Evolutionary conservation across 805 yeast species (phyloP), one percentile per base, ranked within the genome.

Genomic region (Zygotorulaspora florentina): DNA sequence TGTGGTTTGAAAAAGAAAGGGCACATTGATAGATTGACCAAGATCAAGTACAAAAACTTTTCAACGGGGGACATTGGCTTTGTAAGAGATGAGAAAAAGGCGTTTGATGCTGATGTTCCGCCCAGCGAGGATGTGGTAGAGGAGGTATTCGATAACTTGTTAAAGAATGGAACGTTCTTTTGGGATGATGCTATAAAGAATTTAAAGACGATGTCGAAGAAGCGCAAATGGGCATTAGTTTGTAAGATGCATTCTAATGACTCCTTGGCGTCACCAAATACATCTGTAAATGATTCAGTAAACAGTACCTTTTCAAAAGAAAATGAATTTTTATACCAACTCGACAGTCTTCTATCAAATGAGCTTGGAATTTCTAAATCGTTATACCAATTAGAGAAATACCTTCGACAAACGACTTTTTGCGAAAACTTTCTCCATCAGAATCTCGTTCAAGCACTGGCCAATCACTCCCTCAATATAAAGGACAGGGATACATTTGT

Each of bases 161-260:
- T 62, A 35, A 43, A 56, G 23, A 57, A 54, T 47, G 55, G 58
- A 27, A 53, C 55, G 2, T 58, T 56, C 43, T 59, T 57, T 36
- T 61, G 65, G 58, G 57, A 56, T 13, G 55, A 58, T 15, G 61
- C 65, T 3, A 52, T 54, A 13, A 46, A 51, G 13, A 57, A 56
- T 39, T 40, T 60, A 29, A 48, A 53, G 29, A 48, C 37, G 34
- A 50, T 60, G 10, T 55, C 66, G 2, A 40, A 41, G 28, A 47
- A 47, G 29, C 55, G 66, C 36, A 63, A 63, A 50, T 62, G 66
- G 66, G 62, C 57, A 15, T 48, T 63, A 25, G 48, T 63, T 9
- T 58, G 64, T 44, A 59, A 53, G 33, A 51, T 56, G 17, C 50
- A 47, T 25, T 36, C 44, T 7, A 42, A 41, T 12, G 43, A 39